A percentile compares a stretch with the other conserved stretches of the same genome.
Conservation (phyloP, 2,329 filamentous ascomycete genomes). For the Cladophialophora immunda region DNA sequence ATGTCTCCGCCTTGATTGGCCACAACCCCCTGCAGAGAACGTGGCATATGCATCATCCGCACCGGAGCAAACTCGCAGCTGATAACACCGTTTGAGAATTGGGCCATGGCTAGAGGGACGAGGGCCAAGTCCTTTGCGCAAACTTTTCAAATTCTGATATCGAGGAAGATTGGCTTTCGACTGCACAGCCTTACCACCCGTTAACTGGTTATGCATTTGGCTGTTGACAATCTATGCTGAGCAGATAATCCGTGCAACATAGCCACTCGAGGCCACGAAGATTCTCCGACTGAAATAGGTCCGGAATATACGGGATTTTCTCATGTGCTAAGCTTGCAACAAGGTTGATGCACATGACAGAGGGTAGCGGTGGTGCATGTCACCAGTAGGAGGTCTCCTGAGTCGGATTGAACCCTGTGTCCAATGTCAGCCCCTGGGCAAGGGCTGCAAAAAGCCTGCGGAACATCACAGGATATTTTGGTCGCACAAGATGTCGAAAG, state of each 20-base stretch:
- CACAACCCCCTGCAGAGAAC: constrained; percentile 24
- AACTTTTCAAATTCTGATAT: constrained; percentile 20
- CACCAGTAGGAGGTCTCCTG: constrained; percentile 18
- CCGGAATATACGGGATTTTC: constrained; percentile 19
- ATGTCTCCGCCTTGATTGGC: constrained; percentile 26
- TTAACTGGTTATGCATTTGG: not conserved
- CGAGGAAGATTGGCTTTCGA: constrained; percentile 4
- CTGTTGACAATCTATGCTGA: not conserved
- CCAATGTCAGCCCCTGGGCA: constrained; percentile 34
- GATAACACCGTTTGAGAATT: not conserved
- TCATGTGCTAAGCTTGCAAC: constrained; percentile 23
- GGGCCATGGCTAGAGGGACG: not conserved
- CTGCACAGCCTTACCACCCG: constrained; percentile 1
- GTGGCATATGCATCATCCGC: constrained; percentile 27
- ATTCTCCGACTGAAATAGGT: not conserved
- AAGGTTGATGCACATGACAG: constrained; percentile 31
- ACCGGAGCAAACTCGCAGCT: constrained; percentile 31
- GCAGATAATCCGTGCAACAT: not conserved
- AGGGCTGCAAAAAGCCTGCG: constrained; percentile 32
- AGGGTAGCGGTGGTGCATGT: constrained; percentile 17
- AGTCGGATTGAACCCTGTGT: constrained; percentile 16
- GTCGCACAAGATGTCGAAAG: constrained; percentile 38
- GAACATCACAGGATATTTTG: constrained; percentile 32
- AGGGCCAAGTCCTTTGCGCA: not conserved
- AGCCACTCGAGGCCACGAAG: not conserved